phyloP scores from a whole-genome alignment of 2,329 filamentous ascomycete genomes.

The Colletotrichum echinochloae region DNA sequence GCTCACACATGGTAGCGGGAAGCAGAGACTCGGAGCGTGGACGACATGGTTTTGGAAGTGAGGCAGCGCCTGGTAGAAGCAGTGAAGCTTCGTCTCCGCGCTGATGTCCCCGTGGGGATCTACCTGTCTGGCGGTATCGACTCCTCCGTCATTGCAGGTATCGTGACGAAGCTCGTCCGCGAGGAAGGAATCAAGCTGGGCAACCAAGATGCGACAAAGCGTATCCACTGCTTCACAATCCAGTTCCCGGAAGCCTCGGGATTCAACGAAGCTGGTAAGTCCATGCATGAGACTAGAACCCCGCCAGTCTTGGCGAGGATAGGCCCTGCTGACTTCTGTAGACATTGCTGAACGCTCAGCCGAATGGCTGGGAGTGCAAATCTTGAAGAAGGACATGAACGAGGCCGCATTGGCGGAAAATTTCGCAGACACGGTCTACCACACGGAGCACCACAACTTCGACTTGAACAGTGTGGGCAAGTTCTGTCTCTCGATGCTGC shows the following conservation, averaged over 20 bases:
- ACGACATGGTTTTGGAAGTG: constrained; percentile 64
- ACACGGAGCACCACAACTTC: constrained; percentile 49
- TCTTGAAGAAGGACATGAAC: constrained; percentile 44
- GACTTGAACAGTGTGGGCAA: constrained; percentile 67
- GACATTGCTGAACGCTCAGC: constrained; percentile 50
- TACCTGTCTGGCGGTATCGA: constrained; percentile 70
- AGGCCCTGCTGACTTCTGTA: constrained; percentile 3
- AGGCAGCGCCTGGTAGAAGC: constrained; percentile 63
- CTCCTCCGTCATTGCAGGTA: constrained; percentile 67
- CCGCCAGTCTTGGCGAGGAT: neutral
- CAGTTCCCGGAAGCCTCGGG: constrained; percentile 62
- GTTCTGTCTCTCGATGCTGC: constrained; percentile 60
- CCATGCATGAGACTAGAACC: too few relatives aligned
- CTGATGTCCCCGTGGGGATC: constrained; percentile 69
- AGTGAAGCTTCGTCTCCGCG: constrained; percentile 63
- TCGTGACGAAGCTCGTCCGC: constrained; percentile 63
- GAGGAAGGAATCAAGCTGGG: constrained; percentile 61
- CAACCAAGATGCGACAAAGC: constrained; percentile 49
- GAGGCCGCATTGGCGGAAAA: constrained; percentile 47
- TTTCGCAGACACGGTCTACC: constrained; percentile 48
- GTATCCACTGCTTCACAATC: constrained; percentile 60
- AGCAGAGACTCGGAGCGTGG: constrained; percentile 57
- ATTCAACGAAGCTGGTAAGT: constrained; percentile 61
- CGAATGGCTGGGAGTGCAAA: constrained; percentile 49
- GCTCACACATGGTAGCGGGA: constrained; percentile 42